Conservation (phyloP, 805 yeast species). For the Candida arabinofermentans region DNA sequence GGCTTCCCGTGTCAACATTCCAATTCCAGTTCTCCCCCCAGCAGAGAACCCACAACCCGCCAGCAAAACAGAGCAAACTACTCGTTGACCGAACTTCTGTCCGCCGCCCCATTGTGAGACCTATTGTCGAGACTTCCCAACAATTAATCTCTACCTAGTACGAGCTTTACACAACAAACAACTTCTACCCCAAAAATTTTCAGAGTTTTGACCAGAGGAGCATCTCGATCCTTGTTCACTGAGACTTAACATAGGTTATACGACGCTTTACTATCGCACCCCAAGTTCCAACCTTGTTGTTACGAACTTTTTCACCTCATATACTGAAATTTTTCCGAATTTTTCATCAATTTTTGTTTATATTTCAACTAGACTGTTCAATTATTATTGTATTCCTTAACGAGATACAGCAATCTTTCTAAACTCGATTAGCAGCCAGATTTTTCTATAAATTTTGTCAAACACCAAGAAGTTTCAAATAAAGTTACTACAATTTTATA, state of each 20-base stretch:
- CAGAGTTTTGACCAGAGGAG: neutral
- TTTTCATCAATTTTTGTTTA: no score
- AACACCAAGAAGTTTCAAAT: no score
- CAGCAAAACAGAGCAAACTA: no score
- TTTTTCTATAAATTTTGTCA: no score
- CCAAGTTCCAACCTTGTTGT: neutral
- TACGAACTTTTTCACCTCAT: neutral
- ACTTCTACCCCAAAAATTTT: neutral
- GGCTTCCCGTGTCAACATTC: no score
- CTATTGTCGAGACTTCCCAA: slow-evolving; percentile 1
- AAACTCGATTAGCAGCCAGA: no score
- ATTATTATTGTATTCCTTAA: no score
- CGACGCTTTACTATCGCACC: neutral
- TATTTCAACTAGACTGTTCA: no score
- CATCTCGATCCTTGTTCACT: neutral
- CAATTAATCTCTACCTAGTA: neutral
- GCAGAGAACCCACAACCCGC: neutral
- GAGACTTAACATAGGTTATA: neutral
- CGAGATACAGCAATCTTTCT: no score
- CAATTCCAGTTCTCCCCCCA: no score
- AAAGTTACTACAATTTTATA: no score
- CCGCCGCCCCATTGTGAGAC: neutral
- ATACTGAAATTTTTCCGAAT: no score
- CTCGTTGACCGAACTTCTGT: neutral
- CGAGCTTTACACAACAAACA: neutral